These are phyloP conservation scores for Venturia nashicola DNA, from an alignment of 2,329 filamentous ascomycete genomes.

Conservation along the genomic window DNA sequence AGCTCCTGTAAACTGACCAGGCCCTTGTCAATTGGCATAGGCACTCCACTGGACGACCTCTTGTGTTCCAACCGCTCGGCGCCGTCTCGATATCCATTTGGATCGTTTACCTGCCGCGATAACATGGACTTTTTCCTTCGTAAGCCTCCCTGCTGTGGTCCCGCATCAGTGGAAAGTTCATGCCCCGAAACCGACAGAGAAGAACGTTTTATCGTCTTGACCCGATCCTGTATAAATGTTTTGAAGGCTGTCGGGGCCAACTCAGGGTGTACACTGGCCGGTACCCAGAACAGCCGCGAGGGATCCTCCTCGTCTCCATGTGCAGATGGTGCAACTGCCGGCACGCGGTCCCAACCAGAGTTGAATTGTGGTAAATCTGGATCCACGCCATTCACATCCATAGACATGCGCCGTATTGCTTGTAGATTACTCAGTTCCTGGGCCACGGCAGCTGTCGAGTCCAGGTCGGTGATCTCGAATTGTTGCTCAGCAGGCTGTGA, in stretches of 20 bases:
- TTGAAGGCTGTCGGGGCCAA: conserved; percentile 94
- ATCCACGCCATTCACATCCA: conserved; percentile 66
- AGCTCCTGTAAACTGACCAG: conserved; percentile 48
- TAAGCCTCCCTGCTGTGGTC: conserved; percentile 38
- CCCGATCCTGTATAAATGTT: conserved; percentile 85
- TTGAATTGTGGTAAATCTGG: conserved; percentile 67
- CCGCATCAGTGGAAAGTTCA: neutral
- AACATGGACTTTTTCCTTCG: conserved; percentile 91
- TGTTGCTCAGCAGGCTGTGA: conserved; percentile 5
- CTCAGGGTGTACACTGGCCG: conserved; percentile 85
- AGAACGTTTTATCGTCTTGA: conserved; percentile 76
- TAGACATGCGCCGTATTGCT: conserved; percentile 81
- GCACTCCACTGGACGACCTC: conserved; percentile 44
- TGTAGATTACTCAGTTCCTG: conserved; percentile 89
- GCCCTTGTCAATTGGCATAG: conserved; percentile 44
- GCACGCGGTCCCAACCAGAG: conserved; percentile 40
- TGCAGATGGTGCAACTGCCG: conserved; percentile 55
- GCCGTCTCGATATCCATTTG: conserved; percentile 67
- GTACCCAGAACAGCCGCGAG: conserved; percentile 87
- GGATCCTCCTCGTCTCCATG: conserved; percentile 71
- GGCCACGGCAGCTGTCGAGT: conserved; percentile 80
- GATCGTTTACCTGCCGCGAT: conserved; percentile 76
- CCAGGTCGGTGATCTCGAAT: conserved; percentile 46
- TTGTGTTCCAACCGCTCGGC: conserved; percentile 68
- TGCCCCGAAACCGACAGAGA: conserved; percentile 45